Conservation (phyloP, 257 asterid species). For the Pogostemon cablin region DNA sequence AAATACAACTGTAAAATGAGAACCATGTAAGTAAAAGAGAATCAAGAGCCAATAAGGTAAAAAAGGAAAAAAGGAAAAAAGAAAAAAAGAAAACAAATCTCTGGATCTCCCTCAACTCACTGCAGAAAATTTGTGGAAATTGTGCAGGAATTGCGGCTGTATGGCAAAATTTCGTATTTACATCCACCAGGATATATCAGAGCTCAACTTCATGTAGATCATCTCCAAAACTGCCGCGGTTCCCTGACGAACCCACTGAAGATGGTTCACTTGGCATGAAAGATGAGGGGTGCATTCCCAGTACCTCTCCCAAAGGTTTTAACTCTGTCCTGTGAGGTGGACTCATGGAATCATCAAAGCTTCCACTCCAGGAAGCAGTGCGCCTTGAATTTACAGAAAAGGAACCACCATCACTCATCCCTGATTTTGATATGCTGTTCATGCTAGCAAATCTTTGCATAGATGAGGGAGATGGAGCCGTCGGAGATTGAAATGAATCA, state of each 20-base stretch:
- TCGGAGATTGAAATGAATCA: slow-evolving; percentile 44
- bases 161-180: slow-evolving; percentile 56
- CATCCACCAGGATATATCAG: slow-evolving; percentile 52
- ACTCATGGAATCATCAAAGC: slow-evolving; percentile 47
- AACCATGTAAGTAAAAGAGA: slow-evolving; percentile 5
- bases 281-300: slow-evolving; percentile 48
- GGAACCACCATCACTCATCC: slow-evolving; percentile 35
- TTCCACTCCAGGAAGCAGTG: slow-evolving; percentile 94
- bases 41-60: slow-evolving; percentile 7
- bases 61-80: background rate
- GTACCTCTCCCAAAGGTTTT: slow-evolving; percentile 60
- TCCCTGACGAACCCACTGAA: slow-evolving; percentile 20
- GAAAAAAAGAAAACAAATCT: background rate
- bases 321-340: slow-evolving; percentile 40
- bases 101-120: slow-evolving; percentile 35
- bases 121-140: slow-evolving; percentile 34
- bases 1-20: slow-evolving; percentile 43
- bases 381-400: slow-evolving; percentile 58
- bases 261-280: slow-evolving; percentile 45
- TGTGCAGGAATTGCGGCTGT: slow-evolving; percentile 33
- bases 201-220: slow-evolving; percentile 96
- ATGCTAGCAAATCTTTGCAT: slow-evolving; percentile 79
- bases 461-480: slow-evolving; percentile 34
- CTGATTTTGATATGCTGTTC: slow-evolving; percentile 58
- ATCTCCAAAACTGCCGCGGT: slow-evolving; percentile 59